Conservation (phyloP, 1,139 yeast genomes). For the Blastobotrys buckinghamii region DNA sequence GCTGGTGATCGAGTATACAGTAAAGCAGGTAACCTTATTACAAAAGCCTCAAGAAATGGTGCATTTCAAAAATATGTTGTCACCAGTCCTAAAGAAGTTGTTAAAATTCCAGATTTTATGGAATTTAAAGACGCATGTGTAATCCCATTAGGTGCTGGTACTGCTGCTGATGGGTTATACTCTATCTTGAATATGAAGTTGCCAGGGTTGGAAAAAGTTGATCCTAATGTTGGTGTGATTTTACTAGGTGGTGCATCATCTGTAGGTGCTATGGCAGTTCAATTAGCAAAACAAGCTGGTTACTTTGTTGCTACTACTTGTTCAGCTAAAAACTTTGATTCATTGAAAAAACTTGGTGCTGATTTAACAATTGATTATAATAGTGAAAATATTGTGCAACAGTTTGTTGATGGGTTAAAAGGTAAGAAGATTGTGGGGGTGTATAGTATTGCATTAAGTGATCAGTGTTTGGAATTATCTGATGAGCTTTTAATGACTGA, state of each 20-base stretch:
- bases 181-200: not conserved
- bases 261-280: conserved; percentile 53
- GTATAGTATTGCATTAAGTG: no score
- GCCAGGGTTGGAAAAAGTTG: not conserved
- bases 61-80: conserved; percentile 53
- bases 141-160: not conserved
- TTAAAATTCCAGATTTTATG: conserved; percentile 2
- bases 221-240: conserved; percentile 12
- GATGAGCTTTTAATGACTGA: no score
- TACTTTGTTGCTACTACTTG: conserved; percentile 52
- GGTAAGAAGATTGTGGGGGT: no score
- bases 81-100: conserved; percentile 11
- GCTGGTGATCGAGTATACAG: conserved; percentile 52
- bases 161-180: conserved; percentile 2
- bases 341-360: not conserved
- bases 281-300: conserved; percentile 47
- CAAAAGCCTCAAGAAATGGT: conserved; percentile 40
- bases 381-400: not conserved
- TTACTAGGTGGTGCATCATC: conserved; percentile 58
- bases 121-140: conserved; percentile 3
- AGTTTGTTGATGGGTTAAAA: no score
- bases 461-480: no score
- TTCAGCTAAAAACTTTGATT: conserved; percentile 39
- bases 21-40: conserved; percentile 41
- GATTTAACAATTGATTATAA: not conserved